phyloP scores from a whole-genome alignment of 306 rosid species.

The Cicer judaicum region DNA sequence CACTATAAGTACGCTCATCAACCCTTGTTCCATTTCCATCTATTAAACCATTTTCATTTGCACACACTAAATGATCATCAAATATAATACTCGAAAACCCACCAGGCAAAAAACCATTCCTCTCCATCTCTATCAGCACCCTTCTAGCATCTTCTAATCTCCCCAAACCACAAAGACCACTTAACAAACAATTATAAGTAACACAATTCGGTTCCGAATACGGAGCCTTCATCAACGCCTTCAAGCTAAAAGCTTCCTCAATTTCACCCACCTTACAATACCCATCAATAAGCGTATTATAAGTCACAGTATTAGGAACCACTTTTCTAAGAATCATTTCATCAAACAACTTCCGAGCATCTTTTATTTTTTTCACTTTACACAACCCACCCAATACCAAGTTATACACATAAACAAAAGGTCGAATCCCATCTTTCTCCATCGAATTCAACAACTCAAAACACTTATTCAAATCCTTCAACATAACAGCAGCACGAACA shows the following conservation, averaged over 20 bases:
- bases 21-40: constrained; percentile 51
- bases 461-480: constrained; percentile 57
- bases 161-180: constrained; percentile 62
- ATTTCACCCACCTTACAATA: constrained; percentile 68
- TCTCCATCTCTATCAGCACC: constrained; percentile 69
- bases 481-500: constrained; percentile 65
- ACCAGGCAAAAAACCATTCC: constrained; percentile 55
- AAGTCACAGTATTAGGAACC: constrained; percentile 60
- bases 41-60: constrained; percentile 45
- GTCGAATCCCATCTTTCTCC: constrained; percentile 52
- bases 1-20: constrained; percentile 55
- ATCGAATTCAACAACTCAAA: constrained; percentile 52
- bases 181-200: constrained; percentile 71
- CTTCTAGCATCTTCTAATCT: constrained; percentile 60
- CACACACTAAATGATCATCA: constrained; percentile 51
- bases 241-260: constrained; percentile 64
- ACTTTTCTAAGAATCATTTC: constrained; percentile 58
- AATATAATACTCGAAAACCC: constrained; percentile 57
- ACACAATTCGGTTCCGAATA: constrained; percentile 58
- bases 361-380: constrained; percentile 53
- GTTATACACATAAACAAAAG: constrained; percentile 65
- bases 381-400: constrained; percentile 62
- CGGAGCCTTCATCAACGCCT: constrained; percentile 61
- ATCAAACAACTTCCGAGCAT: constrained; percentile 72
- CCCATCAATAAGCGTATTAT: constrained; percentile 73